phyloP scores from a whole-genome alignment of 1,284 basidiomycete species.

The Mycena citricolor region DNA sequence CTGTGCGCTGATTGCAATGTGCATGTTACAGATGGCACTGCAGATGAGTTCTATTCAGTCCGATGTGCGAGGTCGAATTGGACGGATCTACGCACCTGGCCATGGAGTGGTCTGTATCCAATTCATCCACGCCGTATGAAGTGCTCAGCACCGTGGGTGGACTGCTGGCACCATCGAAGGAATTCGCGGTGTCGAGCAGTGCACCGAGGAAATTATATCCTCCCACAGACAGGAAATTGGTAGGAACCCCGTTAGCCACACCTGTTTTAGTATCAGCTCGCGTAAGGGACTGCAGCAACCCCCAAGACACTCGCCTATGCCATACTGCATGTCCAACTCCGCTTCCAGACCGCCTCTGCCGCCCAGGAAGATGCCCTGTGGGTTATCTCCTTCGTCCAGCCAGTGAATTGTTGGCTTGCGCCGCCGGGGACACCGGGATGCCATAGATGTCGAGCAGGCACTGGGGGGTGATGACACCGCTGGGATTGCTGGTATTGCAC shows the following conservation, averaged over 20 bases:
- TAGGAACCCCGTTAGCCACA: slow-evolving; percentile 24
- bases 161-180: slow-evolving; percentile 8
- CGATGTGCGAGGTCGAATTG: slow-evolving; percentile 26
- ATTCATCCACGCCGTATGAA: slow-evolving; percentile 10
- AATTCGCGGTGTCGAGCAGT: slow-evolving; percentile 33
- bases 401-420: slow-evolving; percentile 13
- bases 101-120: slow-evolving; percentile 6
- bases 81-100: slow-evolving; percentile 11
- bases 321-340: slow-evolving; percentile 30
- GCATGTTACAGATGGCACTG: slow-evolving; percentile 28
- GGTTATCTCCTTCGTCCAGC: slow-evolving; percentile 45
- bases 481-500: slow-evolving; percentile 7
- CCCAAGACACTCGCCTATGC: slow-evolving; percentile 35
- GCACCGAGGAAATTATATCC: slow-evolving; percentile 1
- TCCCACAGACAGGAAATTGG: slow-evolving; percentile 1
- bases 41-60: slow-evolving; percentile 32
- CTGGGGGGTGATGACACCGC: slow-evolving; percentile 10
- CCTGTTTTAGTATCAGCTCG: slow-evolving; percentile 27
- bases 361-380: slow-evolving; percentile 39
- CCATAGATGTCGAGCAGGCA: slow-evolving; percentile 11
- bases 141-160: slow-evolving; percentile 28
- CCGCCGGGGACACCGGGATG: slow-evolving; percentile 9
- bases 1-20: slow-evolving; percentile 38
- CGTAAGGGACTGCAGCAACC: too few relatives aligned
- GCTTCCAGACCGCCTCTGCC: slow-evolving; percentile 39